Conservation (phyloP, 352 stramenopile genomes). For the Phytopythium litorale region DNA sequence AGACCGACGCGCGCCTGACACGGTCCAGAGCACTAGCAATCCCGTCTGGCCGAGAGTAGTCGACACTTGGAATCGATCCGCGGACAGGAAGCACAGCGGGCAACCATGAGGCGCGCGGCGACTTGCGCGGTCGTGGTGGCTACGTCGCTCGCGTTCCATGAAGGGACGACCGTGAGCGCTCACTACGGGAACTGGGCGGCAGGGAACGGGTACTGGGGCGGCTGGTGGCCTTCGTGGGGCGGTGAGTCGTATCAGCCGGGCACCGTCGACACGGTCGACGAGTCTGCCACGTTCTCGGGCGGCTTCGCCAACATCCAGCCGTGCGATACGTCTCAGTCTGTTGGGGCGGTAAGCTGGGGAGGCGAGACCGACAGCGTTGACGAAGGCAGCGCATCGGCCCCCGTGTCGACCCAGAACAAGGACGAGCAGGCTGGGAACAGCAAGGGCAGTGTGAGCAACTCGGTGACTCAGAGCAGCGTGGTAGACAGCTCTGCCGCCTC, state of each 20-base stretch:
- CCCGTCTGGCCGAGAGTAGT: neutral
- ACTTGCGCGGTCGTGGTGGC: neutral
- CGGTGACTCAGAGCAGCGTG: neutral
- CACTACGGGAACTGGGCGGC: neutral
- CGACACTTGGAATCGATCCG: neutral
- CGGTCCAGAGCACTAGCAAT: neutral
- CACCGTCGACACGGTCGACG: neutral
- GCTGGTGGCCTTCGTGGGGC: slow-evolving; percentile 2
- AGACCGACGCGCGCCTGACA: neutral
- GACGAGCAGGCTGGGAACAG: neutral
- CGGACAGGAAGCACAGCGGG: neutral
- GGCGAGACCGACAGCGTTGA: neutral
- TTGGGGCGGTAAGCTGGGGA: neutral
- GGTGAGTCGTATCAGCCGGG: neutral
- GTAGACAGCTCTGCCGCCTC: neutral
- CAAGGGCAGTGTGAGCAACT: neutral
- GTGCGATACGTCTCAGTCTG: neutral
- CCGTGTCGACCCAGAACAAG: neutral
- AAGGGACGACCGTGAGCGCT: neutral
- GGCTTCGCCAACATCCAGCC: neutral
- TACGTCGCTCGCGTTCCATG: neutral
- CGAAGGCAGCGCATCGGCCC: neutral
- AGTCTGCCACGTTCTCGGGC: neutral
- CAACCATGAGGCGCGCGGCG: neutral
- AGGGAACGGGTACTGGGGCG: neutral